Evolutionary conservation across 75 land plant species (phyloP).

Genomic region (Sequoia sempervirens): DNA sequence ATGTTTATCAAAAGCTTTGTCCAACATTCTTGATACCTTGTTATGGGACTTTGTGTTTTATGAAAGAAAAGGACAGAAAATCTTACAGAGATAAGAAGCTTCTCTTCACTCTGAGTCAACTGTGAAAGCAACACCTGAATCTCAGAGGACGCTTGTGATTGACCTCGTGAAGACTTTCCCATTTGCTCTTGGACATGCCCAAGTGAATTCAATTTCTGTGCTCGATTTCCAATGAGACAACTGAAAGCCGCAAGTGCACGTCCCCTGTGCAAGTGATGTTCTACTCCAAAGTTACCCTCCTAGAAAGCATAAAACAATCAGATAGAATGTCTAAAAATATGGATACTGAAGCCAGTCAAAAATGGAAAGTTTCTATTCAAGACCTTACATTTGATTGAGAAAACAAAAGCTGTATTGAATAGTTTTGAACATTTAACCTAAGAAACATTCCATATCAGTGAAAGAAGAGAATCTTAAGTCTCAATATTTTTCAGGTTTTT

Average conservation of each 20-base stretch:
- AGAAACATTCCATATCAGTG: not conserved
- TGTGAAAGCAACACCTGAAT: slow-evolving; percentile 59
- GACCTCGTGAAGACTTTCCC: slow-evolving; percentile 31
- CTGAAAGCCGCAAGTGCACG: slow-evolving; percentile 89
- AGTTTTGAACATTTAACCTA: not conserved
- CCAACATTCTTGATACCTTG: not conserved
- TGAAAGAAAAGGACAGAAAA: slow-evolving; percentile 3
- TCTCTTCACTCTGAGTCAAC: slow-evolving; percentile 52
- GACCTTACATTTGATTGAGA: not conserved
- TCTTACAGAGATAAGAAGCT: slow-evolving; percentile 67
- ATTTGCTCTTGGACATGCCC: slow-evolving; percentile 24
- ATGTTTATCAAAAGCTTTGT: not conserved
- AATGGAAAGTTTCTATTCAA: not conserved
- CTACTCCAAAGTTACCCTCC: slow-evolving; percentile 74
- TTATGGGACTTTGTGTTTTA: not conserved
- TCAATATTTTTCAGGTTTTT: not conserved
- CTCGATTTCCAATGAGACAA: slow-evolving; percentile 47
- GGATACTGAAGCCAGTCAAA: not conserved
- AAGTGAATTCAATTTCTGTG: slow-evolving; percentile 38
- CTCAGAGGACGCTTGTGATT: slow-evolving; percentile 49
- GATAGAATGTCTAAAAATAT: slow-evolving; percentile 2
- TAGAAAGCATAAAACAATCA: slow-evolving; percentile 24
- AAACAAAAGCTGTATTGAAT: not conserved
- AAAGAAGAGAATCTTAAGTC: not conserved
- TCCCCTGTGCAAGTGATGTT: slow-evolving; percentile 87